A percentile compares a stretch with the other conserved stretches of the same genome.
phyloP scores from a whole-genome alignment of 1,284 basidiomycete genomes.

The Rhodotorula sp. region DNA sequence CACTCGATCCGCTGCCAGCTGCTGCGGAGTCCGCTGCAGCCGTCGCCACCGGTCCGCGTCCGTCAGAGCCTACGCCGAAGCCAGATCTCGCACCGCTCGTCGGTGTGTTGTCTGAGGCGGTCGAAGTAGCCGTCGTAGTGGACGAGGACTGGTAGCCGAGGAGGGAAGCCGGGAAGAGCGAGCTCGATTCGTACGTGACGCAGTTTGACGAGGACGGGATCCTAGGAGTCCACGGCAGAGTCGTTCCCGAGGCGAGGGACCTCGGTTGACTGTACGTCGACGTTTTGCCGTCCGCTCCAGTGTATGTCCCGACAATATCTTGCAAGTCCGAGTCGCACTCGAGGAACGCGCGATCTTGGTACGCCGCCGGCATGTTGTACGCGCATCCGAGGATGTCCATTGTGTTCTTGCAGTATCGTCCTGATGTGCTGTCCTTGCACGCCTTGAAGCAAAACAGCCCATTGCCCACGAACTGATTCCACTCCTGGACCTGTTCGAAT shows the following conservation, averaged over 20 bases:
- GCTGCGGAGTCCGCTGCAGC: not conserved
- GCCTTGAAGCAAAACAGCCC: slow-evolving; percentile 19
- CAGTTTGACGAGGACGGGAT: slow-evolving; percentile 66
- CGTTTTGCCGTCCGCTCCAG: slow-evolving; percentile 20
- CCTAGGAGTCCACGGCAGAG: slow-evolving; percentile 58
- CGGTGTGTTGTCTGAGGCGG: too few relatives aligned
- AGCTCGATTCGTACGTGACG: slow-evolving; percentile 57
- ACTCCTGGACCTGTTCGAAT: slow-evolving; percentile 15
- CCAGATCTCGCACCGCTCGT: too few relatives aligned
- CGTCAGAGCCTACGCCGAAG: too few relatives aligned
- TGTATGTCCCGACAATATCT: slow-evolving; percentile 60
- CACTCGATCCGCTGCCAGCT: too few relatives aligned
- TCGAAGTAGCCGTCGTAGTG: slow-evolving; percentile 22
- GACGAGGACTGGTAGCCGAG: slow-evolving; percentile 12
- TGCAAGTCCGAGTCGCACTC: slow-evolving; percentile 64
- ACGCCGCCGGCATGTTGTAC: slow-evolving; percentile 60
- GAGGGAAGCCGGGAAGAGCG: slow-evolving; percentile 53
- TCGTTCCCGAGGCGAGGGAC: not conserved
- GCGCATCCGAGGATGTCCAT: slow-evolving; percentile 64
- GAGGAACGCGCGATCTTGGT: slow-evolving; percentile 59
- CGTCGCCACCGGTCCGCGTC: too few relatives aligned
- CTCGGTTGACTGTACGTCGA: slow-evolving; percentile 45
- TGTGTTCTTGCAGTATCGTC: slow-evolving; percentile 52
- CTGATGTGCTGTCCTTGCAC: slow-evolving; percentile 22
- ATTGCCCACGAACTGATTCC: slow-evolving; percentile 23